These are phyloP conservation scores for Helicocarpus griseus DNA, from an alignment of 2,329 filamentous ascomycete genomes.

Conservation along the genomic window DNA sequence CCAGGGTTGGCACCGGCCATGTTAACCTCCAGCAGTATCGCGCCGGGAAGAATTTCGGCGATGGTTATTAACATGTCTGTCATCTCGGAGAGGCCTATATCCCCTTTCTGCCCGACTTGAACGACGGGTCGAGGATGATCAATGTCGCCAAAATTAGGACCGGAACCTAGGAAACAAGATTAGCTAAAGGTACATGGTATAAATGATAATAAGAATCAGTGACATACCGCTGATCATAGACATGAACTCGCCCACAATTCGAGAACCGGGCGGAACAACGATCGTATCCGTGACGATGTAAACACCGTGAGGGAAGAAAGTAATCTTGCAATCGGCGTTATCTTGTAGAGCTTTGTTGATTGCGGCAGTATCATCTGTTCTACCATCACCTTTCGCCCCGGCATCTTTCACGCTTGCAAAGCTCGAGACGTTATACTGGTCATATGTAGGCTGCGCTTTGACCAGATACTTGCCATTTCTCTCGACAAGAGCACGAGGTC, in stretches of 20 bases:
- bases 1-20: constrained; percentile 56
- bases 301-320: constrained; percentile 56
- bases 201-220: too few relatives aligned
- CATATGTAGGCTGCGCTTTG: constrained; percentile 82
- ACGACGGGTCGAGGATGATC: constrained; percentile 70
- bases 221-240: constrained; percentile 83
- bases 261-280: constrained; percentile 60
- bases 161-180: too few relatives aligned
- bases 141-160: constrained; percentile 62
- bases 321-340: constrained; percentile 47
- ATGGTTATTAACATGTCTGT: constrained; percentile 80
- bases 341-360: constrained; percentile 70
- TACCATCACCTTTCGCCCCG: constrained; percentile 80
- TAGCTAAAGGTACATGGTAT: too few relatives aligned
- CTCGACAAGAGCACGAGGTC: constrained; percentile 58
- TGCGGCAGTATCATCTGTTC: constrained; percentile 74
- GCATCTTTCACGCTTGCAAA: constrained; percentile 76
- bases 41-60: constrained; percentile 70
- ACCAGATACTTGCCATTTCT: constrained; percentile 64
- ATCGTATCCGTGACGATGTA: constrained; percentile 54
- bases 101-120: constrained; percentile 68
- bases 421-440: constrained; percentile 51
- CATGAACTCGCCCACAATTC: constrained; percentile 87
- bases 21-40: constrained; percentile 89
- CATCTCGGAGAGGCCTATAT: constrained; percentile 74